Conservation (phyloP, 2,329 filamentous ascomycete genomes). For the Geoglossum cookeanum region DNA sequence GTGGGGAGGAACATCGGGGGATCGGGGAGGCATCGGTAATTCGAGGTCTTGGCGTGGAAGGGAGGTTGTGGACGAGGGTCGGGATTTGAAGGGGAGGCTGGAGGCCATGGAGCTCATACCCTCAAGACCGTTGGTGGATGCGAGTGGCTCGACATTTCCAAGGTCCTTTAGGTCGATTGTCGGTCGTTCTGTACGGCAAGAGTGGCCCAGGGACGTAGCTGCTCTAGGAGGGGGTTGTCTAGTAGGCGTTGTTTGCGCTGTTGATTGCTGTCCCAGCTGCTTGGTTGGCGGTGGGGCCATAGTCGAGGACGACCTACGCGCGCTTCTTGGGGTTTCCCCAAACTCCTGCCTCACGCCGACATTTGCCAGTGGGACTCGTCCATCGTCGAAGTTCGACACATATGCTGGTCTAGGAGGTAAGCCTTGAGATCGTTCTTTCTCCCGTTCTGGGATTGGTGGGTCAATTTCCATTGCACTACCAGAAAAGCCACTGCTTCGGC, state of each 20-base stretch:
- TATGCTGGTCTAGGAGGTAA: not conserved
- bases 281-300: conserved; percentile 4
- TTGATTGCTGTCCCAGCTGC: not conserved
- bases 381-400: not conserved
- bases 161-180: conserved; percentile 31
- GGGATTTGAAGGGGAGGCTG: conserved; percentile 39
- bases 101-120: conserved; percentile 33
- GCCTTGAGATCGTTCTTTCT: not conserved
- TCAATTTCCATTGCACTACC: conserved; percentile 5
- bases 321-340: conserved; percentile 4
- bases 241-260: not conserved
- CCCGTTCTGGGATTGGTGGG: not conserved
- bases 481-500: conserved; percentile 7
- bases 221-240: not conserved
- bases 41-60: conserved; percentile 21
- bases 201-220: not conserved
- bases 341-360: not conserved
- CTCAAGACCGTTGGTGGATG: conserved; percentile 28
- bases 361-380: not conserved
- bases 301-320: conserved; percentile 1
- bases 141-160: conserved; percentile 29
- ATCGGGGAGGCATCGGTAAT: conserved; percentile 31
- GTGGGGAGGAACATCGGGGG: conserved; percentile 25
- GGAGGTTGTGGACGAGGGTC: conserved; percentile 22
- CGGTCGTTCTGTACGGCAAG: not conserved